A percentile compares a stretch with the other conserved stretches of the same genome.
phyloP scores from a whole-genome alignment of 2,329 filamentous ascomycete genomes.

The Cyclaneusma minus region DNA sequence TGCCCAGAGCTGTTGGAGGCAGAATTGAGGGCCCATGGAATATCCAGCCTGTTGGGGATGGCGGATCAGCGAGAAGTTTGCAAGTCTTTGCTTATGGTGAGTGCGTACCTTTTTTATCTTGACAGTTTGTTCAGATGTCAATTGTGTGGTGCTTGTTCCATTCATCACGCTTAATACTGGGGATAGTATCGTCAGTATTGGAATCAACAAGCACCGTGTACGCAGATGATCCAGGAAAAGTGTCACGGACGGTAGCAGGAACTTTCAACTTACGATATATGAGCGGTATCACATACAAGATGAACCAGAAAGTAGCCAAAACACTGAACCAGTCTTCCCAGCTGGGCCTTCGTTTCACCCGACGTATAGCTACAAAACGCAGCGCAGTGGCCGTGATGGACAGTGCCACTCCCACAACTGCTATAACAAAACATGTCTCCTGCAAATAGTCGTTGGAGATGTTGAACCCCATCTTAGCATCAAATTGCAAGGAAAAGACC shows the following conservation, averaged over 20 bases:
- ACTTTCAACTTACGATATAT: background rate
- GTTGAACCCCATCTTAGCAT: too few relatives aligned
- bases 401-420: too few relatives aligned
- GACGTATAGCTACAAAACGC: background rate
- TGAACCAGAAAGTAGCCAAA: background rate
- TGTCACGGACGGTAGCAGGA: background rate
- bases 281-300: background rate
- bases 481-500: too few relatives aligned
- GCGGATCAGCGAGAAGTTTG: background rate
- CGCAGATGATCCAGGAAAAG: background rate
- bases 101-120: too few relatives aligned
- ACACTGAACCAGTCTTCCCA: background rate
- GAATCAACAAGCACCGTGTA: background rate
- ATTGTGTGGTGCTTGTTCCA: too few relatives aligned
- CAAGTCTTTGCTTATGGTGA: background rate
- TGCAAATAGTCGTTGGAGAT: too few relatives aligned
- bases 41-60: background rate
- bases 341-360: background rate
- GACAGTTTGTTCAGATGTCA: too few relatives aligned
- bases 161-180: background rate
- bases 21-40: background rate
- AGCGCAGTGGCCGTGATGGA: too few relatives aligned
- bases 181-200: background rate
- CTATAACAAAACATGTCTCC: too few relatives aligned
- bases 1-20: constrained; percentile 3